A percentile compares a stretch with the other conserved stretches of the same genome.
These are phyloP conservation scores for Clonostachys chloroleuca DNA, from an alignment of 2,329 filamentous ascomycete genomes.

Conservation along the genomic window DNA sequence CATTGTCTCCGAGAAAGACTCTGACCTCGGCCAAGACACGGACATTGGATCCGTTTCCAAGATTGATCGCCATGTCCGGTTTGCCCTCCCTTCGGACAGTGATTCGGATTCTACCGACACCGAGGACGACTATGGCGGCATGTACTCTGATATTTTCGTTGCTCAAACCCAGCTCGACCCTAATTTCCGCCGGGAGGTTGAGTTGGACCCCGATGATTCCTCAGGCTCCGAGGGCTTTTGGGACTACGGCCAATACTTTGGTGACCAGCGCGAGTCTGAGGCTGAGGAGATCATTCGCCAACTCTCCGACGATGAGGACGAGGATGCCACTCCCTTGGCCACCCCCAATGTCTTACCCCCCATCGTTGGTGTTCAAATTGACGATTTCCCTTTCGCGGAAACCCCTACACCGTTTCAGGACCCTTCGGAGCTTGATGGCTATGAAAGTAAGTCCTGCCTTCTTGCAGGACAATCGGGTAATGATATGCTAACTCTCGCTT, in stretches of 20 bases:
- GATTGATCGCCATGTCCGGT: conserved; percentile 65
- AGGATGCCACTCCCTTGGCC: neutral
- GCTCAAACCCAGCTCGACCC: conserved; percentile 71
- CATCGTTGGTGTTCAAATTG: too few relatives aligned
- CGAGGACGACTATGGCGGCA: conserved; percentile 56
- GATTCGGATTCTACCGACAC: conserved; percentile 48
- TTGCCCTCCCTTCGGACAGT: conserved; percentile 47
- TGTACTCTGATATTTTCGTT: conserved; percentile 76
- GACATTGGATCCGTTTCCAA: conserved; percentile 33
- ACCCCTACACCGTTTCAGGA: too few relatives aligned
- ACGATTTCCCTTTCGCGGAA: too few relatives aligned
- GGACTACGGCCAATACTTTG: conserved; percentile 39
- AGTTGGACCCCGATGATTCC: conserved; percentile 58
- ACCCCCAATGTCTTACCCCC: conserved; percentile 9
- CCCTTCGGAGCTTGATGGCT: conserved; percentile 44
- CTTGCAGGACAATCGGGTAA: conserved; percentile 4
- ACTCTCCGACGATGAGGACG: conserved; percentile 24
- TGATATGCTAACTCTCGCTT: conserved; percentile 20
- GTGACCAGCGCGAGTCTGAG: neutral
- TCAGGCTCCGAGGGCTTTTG: conserved; percentile 57
- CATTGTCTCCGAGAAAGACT: conserved; percentile 38
- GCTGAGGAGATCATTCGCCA: neutral
- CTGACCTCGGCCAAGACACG: conserved; percentile 31
- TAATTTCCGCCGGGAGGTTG: conserved; percentile 68
- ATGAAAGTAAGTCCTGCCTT: conserved; percentile 49